Evolutionary conservation across 2,329 filamentous ascomycete species (phyloP).

Genomic region (Monosporascus sp.): DNA sequence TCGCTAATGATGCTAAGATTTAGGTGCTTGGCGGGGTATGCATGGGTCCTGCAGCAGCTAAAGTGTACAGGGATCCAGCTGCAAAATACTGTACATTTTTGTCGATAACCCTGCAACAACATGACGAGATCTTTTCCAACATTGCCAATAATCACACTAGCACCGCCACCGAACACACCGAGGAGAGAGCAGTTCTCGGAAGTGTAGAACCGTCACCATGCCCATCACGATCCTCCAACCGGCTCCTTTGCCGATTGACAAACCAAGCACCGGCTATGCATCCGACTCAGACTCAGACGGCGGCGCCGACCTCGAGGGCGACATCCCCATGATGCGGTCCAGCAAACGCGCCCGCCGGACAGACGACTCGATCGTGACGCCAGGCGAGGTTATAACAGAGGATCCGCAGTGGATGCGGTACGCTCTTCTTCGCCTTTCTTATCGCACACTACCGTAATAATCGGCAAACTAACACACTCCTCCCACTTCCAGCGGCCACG

Average conservation of each 20-base stretch:
- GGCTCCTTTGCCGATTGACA: constrained; percentile 11
- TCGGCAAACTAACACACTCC: constrained; percentile 2
- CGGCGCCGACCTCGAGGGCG: constrained; percentile 40
- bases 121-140: constrained; percentile 9
- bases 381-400: constrained; percentile 80
- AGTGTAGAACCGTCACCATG: constrained; percentile 15
- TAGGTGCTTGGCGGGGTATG: constrained; percentile 7
- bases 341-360: constrained; percentile 32
- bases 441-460: neutral
- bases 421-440: constrained; percentile 10
- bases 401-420: constrained; percentile 96
- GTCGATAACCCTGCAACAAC: too few species aligned
- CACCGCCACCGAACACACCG: neutral
- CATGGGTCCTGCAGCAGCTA: neutral
- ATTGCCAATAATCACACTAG: neutral
- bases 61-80: too few species aligned
- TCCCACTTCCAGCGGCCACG: constrained; percentile 65
- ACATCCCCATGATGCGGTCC: constrained; percentile 38
- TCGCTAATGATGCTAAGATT: neutral
- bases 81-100: too few species aligned
- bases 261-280: constrained; percentile 3
- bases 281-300: constrained; percentile 33
- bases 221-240: constrained; percentile 31
- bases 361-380: constrained; percentile 64
- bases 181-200: neutral